A percentile compares a stretch with the other conserved stretches of the same genome.
Evolutionary conservation across 2,329 filamentous ascomycete genomes (phyloP).

Genomic region (Arthroderma sp.): DNA sequence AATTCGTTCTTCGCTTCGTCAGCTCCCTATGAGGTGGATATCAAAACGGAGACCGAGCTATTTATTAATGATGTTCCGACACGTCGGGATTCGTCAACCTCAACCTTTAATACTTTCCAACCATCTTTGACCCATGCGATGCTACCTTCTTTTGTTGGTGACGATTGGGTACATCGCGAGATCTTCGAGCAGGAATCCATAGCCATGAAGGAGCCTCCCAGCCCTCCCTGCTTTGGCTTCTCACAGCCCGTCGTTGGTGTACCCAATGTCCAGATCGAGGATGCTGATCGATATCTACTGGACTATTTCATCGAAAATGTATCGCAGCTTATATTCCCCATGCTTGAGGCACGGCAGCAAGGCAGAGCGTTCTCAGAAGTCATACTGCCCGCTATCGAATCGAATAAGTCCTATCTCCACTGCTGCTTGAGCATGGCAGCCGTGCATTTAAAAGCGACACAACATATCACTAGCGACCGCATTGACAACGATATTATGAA

Average conservation of each 20-base stretch:
- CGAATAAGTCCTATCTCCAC: slow-evolving; percentile 86
- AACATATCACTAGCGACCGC: slow-evolving; percentile 50
- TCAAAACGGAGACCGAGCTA: slow-evolving; percentile 90
- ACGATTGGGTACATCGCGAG: slow-evolving; percentile 61
- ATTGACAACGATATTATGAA: slow-evolving; percentile 83
- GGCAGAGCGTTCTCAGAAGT: slow-evolving; percentile 69
- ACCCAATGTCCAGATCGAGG: slow-evolving; percentile 63
- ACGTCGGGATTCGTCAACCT: slow-evolving; percentile 71
- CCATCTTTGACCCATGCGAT: slow-evolving; percentile 58
- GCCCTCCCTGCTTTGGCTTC: slow-evolving; percentile 75
- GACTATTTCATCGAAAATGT: slow-evolving; percentile 87
- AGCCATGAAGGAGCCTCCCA: slow-evolving; percentile 46
- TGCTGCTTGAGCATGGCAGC: slow-evolving; percentile 90
- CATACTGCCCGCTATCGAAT: slow-evolving; percentile 75
- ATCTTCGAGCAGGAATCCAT: slow-evolving; percentile 59
- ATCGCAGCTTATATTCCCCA: slow-evolving; percentile 77
- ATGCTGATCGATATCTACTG: slow-evolving; percentile 66
- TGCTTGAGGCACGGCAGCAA: slow-evolving; percentile 79
- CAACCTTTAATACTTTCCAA: slow-evolving; percentile 84
- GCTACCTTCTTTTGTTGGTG: slow-evolving; percentile 49
- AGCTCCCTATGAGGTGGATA: slow-evolving; percentile 81
- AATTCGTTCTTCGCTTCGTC: slow-evolving; percentile 48
- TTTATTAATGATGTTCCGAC: slow-evolving; percentile 85
- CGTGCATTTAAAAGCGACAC: slow-evolving; percentile 75
- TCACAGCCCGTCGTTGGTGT: slow-evolving; percentile 44